A percentile compares a stretch with the other conserved stretches of the same genome.
phyloP scores from a whole-genome alignment of 371 early-diverging fungal genomes.

The Mycotypha africana region DNA sequence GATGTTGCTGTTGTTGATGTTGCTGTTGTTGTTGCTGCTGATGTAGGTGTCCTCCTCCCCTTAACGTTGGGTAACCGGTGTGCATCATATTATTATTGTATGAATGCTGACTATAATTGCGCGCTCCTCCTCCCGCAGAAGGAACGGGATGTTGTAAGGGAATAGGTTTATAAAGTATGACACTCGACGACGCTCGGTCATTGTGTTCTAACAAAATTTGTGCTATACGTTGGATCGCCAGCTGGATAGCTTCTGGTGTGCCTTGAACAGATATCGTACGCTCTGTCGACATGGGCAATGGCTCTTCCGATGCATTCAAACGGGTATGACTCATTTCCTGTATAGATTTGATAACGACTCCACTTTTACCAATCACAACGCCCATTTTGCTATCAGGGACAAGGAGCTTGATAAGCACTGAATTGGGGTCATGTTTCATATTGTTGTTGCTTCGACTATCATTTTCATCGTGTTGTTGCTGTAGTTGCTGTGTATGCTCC shows the following conservation, averaged over 20 bases:
- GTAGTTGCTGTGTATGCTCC: conserved; percentile 40
- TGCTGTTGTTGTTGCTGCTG: no score
- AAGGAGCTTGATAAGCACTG: conserved; percentile 63
- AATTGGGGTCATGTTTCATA: conserved; percentile 6
- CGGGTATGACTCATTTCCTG: conserved; percentile 82
- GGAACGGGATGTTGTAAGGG: conserved; percentile 12
- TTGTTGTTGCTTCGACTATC: conserved; percentile 14
- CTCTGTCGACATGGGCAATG: conserved; percentile 70
- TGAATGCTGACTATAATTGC: background rate
- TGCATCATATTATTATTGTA: background rate
- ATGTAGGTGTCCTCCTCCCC: no score
- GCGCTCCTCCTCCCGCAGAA: conserved; percentile 1
- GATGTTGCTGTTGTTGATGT: no score
- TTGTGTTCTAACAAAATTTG: conserved; percentile 57
- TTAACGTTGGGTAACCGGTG: no score
- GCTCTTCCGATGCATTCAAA: conserved; percentile 75
- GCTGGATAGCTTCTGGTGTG: conserved; percentile 70
- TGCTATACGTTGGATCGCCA: conserved; percentile 74
- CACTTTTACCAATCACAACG: conserved; percentile 88
- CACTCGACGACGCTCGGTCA: conserved; percentile 37
- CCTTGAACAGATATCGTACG: conserved; percentile 86
- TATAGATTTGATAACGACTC: conserved; percentile 83
- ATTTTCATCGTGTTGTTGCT: no score
- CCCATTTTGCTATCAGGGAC: conserved; percentile 80
- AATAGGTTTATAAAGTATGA: conserved; percentile 60